phyloP scores from a whole-genome alignment of 306 rosid species.

The Cicer chorassanicum region DNA sequence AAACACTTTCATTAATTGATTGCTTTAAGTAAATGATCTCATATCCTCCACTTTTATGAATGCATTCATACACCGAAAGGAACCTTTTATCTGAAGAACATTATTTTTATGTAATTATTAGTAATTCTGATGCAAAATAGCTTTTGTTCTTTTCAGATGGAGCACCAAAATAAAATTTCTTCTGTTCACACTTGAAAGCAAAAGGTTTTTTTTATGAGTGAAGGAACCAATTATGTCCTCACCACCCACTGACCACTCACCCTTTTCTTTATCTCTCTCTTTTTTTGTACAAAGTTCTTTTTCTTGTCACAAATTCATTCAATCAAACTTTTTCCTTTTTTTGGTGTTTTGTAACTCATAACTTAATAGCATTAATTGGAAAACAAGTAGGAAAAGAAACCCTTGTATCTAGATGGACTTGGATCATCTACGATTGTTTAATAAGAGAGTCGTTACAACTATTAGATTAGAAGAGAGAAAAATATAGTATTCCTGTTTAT shows the following conservation, averaged over 20 bases:
- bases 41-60: slow-evolving; percentile 17
- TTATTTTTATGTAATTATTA: neutral
- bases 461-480: too few species aligned
- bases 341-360: neutral
- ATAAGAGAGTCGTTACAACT: too few species aligned
- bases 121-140: neutral
- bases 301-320: slow-evolving; percentile 15
- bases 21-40: slow-evolving; percentile 10
- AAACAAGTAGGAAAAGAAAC: neutral
- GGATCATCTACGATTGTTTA: too few species aligned
- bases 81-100: neutral
- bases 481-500: too few species aligned
- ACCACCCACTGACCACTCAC: slow-evolving; percentile 26
- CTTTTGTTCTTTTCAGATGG: slow-evolving; percentile 38
- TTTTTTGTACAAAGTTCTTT: neutral
- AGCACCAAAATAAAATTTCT: slow-evolving; percentile 32
- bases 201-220: neutral
- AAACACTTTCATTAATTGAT: neutral
- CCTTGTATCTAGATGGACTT: too few species aligned
- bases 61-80: slow-evolving; percentile 18
- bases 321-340: slow-evolving; percentile 7
- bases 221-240: slow-evolving; percentile 14
- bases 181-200: slow-evolving; percentile 43
- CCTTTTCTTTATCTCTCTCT: slow-evolving; percentile 10
- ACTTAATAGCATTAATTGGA: slow-evolving; percentile 10